phyloP scores from a whole-genome alignment of 176 grass and related monocot species.

The Saccharum officinarum region DNA sequence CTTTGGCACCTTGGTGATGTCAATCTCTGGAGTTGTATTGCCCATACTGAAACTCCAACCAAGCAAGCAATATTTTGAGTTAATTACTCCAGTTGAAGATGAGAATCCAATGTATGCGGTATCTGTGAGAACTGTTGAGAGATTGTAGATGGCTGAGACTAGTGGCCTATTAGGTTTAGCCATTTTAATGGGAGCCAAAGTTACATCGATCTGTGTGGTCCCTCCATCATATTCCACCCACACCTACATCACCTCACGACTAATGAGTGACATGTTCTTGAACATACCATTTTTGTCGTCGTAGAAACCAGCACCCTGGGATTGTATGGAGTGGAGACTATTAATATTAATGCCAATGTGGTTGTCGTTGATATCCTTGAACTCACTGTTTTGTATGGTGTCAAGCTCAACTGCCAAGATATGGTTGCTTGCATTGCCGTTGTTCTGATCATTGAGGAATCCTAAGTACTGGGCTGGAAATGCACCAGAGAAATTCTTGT shows the following conservation, averaged over 20 bases:
- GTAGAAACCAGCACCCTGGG: constrained; percentile 23
- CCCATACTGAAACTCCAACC: constrained; percentile 35
- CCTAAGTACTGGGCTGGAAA: not conserved
- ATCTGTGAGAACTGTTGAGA: not conserved
- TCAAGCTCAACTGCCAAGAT: constrained; percentile 20
- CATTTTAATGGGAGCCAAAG: constrained; percentile 12
- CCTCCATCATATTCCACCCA: constrained; percentile 24
- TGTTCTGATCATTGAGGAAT: not conserved
- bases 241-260: not conserved
- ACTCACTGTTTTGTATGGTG: not conserved
- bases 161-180: constrained; percentile 23
- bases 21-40: constrained; percentile 4
- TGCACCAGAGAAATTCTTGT: constrained; percentile 6
- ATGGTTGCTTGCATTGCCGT: not conserved
- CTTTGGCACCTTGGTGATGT: constrained; percentile 2
- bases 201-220: constrained; percentile 7
- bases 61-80: constrained; percentile 20
- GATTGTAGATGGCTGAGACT: not conserved
- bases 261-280: constrained; percentile 17
- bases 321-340: not conserved
- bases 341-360: constrained; percentile 27
- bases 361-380: not conserved
- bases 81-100: constrained; percentile 4
- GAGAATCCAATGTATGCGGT: constrained; percentile 23
- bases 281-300: constrained; percentile 4